Percentiles rank a stretch among this genome's conserved stretches.
phyloP scores from a whole-genome alignment of 2,329 filamentous ascomycete genomes.

The Davidsoniella eucalypti region DNA sequence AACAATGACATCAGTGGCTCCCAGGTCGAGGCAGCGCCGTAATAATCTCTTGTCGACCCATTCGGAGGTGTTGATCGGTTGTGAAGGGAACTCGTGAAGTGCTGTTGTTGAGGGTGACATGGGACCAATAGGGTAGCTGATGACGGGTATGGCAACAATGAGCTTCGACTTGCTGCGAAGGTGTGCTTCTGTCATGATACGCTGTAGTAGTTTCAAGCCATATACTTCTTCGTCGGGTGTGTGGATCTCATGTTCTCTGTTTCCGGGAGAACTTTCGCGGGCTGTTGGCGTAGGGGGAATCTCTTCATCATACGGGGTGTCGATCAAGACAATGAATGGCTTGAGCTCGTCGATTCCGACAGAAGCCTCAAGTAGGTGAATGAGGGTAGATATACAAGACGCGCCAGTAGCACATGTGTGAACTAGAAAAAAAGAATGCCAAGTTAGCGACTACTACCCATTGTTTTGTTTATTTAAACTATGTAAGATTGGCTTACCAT shows the following conservation, averaged over 20 bases:
- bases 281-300: constrained; percentile 23
- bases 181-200: constrained; percentile 41
- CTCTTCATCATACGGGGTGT: constrained; percentile 35
- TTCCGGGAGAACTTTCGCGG: constrained; percentile 13
- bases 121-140: constrained; percentile 25
- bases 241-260: constrained; percentile 23
- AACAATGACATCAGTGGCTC: constrained; percentile 70
- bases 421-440: constrained; percentile 22
- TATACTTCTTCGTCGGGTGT: constrained; percentile 34
- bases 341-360: constrained; percentile 29
- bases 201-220: constrained; percentile 36
- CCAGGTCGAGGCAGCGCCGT: constrained; percentile 64
- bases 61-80: constrained; percentile 19
- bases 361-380: constrained; percentile 35
- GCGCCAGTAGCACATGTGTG: constrained; percentile 36
- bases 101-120: constrained; percentile 18
- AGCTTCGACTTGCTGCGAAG: constrained; percentile 38
- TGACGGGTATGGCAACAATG: constrained; percentile 38
- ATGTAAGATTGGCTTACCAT: constrained; percentile 26
- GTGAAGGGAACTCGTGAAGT: constrained; percentile 15
- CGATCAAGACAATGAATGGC: constrained; percentile 40
- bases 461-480: background rate
- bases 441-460: constrained; percentile 15
- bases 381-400: constrained; percentile 35
- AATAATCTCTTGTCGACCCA: constrained; percentile 31